phyloP scores from a whole-genome alignment of 257 asterid genomes.

The Euphrasia confusa region DNA sequence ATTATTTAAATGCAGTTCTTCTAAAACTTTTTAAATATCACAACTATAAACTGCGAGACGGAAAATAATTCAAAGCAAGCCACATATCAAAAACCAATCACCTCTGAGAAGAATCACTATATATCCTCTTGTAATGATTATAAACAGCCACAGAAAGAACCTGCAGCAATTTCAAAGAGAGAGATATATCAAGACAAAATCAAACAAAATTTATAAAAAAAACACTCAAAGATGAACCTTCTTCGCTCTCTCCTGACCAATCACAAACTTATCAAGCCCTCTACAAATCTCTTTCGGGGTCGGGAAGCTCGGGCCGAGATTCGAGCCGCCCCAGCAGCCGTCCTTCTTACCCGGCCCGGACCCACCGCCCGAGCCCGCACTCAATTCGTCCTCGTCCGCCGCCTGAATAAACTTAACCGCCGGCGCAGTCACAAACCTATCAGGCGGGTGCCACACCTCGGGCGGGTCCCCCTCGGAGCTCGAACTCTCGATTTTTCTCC shows the following conservation, averaged over 20 bases:
- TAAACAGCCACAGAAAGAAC: constrained; percentile 98
- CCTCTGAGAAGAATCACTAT: constrained; percentile 65
- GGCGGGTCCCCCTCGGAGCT: constrained; percentile 92
- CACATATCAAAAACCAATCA: constrained; percentile 42
- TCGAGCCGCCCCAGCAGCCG: constrained; percentile 92
- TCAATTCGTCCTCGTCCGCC: constrained; percentile 42
- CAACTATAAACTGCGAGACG: neutral
- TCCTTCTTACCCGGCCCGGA: constrained; percentile 48
- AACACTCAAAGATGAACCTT: constrained; percentile 45
- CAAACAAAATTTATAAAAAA: neutral
- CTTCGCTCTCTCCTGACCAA: constrained; percentile 95
- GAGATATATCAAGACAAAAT: constrained; percentile 7
- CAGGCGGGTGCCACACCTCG: constrained; percentile 97
- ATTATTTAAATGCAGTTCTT: neutral
- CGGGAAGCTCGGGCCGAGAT: constrained; percentile 66
- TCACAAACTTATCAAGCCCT: constrained; percentile 96
- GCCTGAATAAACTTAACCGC: constrained; percentile 62
- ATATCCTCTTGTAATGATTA: constrained; percentile 97
- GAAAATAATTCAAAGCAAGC: neutral
- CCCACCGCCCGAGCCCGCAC: constrained; percentile 55
- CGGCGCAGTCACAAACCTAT: constrained; percentile 69
- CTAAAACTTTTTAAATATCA: neutral
- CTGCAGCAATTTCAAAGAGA: constrained; percentile 34
- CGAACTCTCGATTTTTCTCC: constrained; percentile 32
- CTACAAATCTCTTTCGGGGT: constrained; percentile 93